Evolutionary conservation across 495 filamentous ascomycete species (phyloP).

Genomic region (Choiromyces venosus): DNA sequence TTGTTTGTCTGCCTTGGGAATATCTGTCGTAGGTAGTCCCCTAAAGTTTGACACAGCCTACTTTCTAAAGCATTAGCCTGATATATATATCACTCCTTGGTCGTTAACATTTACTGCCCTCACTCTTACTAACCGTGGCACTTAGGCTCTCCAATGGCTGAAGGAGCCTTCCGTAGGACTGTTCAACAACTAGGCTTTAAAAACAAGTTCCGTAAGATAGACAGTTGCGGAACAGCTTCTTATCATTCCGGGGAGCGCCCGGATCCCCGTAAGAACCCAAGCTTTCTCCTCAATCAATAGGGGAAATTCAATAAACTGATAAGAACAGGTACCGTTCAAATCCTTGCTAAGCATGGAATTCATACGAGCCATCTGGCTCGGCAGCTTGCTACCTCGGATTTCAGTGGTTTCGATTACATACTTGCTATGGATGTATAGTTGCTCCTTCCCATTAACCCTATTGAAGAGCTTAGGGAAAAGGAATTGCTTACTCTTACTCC

Average conservation of each 20-base stretch:
- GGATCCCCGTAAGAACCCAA: conserved; percentile 58
- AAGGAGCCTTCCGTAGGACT: conserved; percentile 78
- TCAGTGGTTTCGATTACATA: conserved; percentile 81
- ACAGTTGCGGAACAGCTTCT: conserved; percentile 82
- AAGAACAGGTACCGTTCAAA: conserved; percentile 56
- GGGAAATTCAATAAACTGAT: neutral
- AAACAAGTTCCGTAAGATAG: conserved; percentile 61
- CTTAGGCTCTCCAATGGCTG: conserved; percentile 76
- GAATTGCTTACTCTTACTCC: neutral
- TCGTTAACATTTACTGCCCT: neutral
- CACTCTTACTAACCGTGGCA: conserved; percentile 43
- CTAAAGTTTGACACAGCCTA: neutral
- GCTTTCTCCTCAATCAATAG: neutral
- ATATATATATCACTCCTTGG: neutral
- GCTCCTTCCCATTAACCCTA: neutral
- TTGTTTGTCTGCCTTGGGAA: conserved; percentile 97
- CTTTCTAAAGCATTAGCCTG: neutral
- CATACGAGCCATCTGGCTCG: conserved; percentile 66
- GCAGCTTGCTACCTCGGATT: conserved; percentile 66
- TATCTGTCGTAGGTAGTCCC: conserved; percentile 61
- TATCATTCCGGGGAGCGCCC: conserved; percentile 72
- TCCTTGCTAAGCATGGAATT: conserved; percentile 68
- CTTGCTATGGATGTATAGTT: conserved; percentile 76
- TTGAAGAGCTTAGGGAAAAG: neutral
- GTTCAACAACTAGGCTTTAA: conserved; percentile 52